Base-by-base conservation (phyloP, 78 protist genomes). In the Dictyostelium citrinum region DNA sequence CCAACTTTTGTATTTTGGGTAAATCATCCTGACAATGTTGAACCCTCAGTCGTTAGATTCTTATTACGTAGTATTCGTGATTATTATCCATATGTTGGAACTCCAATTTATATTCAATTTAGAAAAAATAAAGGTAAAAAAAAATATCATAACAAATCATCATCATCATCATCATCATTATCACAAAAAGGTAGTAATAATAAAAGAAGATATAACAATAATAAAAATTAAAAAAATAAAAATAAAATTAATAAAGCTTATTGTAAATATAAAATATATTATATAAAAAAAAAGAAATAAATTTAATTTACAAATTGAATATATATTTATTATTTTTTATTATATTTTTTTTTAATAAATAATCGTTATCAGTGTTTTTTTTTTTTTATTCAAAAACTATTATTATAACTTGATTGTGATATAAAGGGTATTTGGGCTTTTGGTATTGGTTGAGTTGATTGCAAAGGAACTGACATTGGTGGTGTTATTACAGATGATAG, bases 1-100 rank as follows among this genome's bases (percentile, higher is more conserved):
- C 96, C 96, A 68, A 39, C 81, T 6, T 85, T 93, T 24, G 72
- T 84, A 2, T 82, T 93, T 81, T 93, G 88, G 77, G 96, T 93
- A 16, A 93, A 93, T 43, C 84, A 93, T 84, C 91, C 96, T 24
- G 88, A 79, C 0, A 41, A 46, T 9, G 90, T 90, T 7, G 81
- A 82, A 35, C 84, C 90, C 17, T 71, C 90, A 0, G 31, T 83
- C 0, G 77, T 71, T 2, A 60, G 82, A 45, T 90, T 61, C 29
- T 6, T 90, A 4, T n/a, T 83, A 11, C 78, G 68, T 2, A 41
- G 46, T 24, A 90, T 90, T 20, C 16, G 95, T 20, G 81, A 79
- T 5, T 10, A 24, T 31, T 90, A 83, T 77, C 84, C 95, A 43
- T 90, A 20, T 29, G 45, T 70, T 12, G 95, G 95, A 1, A 90